Conservation (phyloP, 352 stramenopile genomes). For the Phytopythium kandeliae region DNA sequence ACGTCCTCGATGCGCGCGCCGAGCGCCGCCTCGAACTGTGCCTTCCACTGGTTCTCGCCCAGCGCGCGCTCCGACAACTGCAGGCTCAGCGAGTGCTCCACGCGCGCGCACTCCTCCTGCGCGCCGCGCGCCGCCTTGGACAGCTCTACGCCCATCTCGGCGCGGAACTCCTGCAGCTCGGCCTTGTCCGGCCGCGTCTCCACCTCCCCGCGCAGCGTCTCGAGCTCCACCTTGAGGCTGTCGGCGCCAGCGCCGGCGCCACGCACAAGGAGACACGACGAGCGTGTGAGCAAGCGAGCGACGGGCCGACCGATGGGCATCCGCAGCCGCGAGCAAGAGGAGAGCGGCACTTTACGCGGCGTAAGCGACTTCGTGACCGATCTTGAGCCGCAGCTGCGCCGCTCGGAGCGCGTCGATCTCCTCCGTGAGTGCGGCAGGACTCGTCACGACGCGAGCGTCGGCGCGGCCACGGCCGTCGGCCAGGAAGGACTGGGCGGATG, state of each 20-base stretch:
- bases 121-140: constrained; percentile 13
- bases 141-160: constrained; percentile 26
- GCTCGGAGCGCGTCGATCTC: constrained; percentile 52
- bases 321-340: too few relatives aligned
- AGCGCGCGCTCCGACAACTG: constrained; percentile 31
- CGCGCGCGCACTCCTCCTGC: constrained; percentile 19
- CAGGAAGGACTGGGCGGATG: too few relatives aligned
- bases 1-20: constrained; percentile 45
- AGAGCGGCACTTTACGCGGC: constrained; percentile 11
- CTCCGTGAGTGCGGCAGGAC: constrained; percentile 24
- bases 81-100: constrained; percentile 29
- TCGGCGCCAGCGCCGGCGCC: not conserved
- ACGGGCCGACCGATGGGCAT: too few relatives aligned
- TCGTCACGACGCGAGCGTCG: not conserved
- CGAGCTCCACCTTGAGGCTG: constrained; percentile 35
- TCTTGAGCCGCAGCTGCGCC: constrained; percentile 47
- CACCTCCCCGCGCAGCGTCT: constrained; percentile 31
- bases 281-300: not conserved
- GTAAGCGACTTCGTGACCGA: constrained; percentile 44
- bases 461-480: not conserved
- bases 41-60: constrained; percentile 54
- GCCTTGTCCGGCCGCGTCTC: constrained; percentile 20
- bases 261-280: not conserved
- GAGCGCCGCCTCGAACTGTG: constrained; percentile 39
- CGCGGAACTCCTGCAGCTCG: constrained; percentile 34